Conservation (phyloP, 176 grass and related monocot genomes). For the Lolium rigidum region DNA sequence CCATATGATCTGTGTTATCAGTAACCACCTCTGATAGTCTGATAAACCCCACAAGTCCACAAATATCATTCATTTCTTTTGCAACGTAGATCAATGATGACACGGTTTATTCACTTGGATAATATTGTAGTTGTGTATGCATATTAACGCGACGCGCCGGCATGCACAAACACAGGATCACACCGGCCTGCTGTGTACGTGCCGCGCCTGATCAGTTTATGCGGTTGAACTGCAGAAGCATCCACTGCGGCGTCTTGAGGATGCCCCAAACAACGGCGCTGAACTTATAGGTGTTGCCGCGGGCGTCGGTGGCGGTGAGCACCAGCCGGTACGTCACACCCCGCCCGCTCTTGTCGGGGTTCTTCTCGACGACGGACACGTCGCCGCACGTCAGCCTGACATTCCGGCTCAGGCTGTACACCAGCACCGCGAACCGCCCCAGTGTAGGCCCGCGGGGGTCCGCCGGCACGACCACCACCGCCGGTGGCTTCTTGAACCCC, state of each 20-base stretch:
- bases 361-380: constrained; percentile 24
- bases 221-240: constrained; percentile 45
- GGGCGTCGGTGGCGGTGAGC: constrained; percentile 16
- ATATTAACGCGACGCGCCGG: too few species aligned
- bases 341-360: neutral
- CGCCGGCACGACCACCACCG: constrained; percentile 7
- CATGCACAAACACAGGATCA: neutral
- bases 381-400: constrained; percentile 13
- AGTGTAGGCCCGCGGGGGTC: constrained; percentile 13
- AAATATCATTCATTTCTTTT: too few species aligned
- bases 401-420: constrained; percentile 45
- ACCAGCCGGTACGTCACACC: constrained; percentile 49
- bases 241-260: constrained; percentile 35
- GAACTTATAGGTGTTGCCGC: constrained; percentile 9
- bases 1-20: too few species aligned
- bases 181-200: neutral
- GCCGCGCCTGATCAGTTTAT: constrained; percentile 3
- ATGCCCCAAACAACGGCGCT: constrained; percentile 43
- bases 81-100: too few species aligned
- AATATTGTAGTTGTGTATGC: neutral
- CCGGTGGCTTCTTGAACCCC: neutral
- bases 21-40: too few species aligned
- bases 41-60: too few species aligned
- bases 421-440: constrained; percentile 52
- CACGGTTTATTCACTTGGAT: too few species aligned